Base-by-base conservation (phyloP, 2,329 filamentous ascomycete genomes). In the Venturia aucupariae region DNA sequence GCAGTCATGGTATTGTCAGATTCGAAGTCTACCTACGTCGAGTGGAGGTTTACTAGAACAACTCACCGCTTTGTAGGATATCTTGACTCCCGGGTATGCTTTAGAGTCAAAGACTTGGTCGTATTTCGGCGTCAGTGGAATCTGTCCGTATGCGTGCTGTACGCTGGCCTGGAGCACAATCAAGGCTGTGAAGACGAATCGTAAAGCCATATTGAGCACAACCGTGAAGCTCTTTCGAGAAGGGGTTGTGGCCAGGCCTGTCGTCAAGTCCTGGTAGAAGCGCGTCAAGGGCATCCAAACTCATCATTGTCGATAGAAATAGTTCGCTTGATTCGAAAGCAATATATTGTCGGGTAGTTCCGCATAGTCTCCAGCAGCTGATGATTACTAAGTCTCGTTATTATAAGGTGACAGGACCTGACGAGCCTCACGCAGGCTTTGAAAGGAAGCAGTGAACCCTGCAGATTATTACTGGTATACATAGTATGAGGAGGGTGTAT, bases 71-170 rank as follows among this genome's bases (percentile, higher is more conserved):
- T 60, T 60, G 57, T 60, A 60, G 4, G 57, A 60, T 60, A 60
- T 60, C 22, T 60, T 60, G 35, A 60, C 57, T 22, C 57, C 57
- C 8, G 57, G 60, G n/a, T 62, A 51, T 46, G 42, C 39, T 17
- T 62, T 62, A 13, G 60, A 62, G n/a, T 62, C 60, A 48, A 62
- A 22, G 7, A 62, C 44, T 27, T 62, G 48, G 60, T 62, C 60
- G n/a, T 62, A 62, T 32, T 60, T 60, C n/a, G 57, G 57, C 24
- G 57, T 39, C 4, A 30, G 13, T 11, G 39, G 35, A 41, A 60
- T 41, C 41, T 60, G 57, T 30, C 35, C 57, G 57, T 60, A 54
- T 4, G 17, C 48, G 15, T 54, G 48, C 15, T 30, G 48, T 27
- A 32, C 48, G 48, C 48, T 32, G 48, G 48, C 24, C 11, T 32